Evolutionary conservation across 2,329 filamentous ascomycete genomes (phyloP).

Genomic region (Cercospora brassicicola): DNA sequence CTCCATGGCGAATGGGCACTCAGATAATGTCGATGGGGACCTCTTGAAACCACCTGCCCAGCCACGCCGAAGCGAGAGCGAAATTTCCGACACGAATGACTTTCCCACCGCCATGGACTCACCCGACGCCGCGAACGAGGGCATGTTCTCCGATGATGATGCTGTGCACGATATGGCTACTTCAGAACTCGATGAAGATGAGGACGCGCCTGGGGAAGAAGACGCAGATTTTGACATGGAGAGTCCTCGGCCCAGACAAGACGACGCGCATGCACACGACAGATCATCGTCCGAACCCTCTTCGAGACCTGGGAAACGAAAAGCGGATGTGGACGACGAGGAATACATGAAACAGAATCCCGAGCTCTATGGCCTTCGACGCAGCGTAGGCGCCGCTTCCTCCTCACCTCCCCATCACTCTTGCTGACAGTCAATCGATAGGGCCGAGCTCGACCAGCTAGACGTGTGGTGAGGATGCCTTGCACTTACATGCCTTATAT

Average conservation of each 20-base stretch:
- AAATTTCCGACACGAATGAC: constrained; percentile 71
- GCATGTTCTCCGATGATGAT: constrained; percentile 45
- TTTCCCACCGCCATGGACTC: constrained; percentile 45
- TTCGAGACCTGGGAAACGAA: constrained; percentile 69
- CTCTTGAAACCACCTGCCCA: constrained; percentile 47
- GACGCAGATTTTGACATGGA: constrained; percentile 74
- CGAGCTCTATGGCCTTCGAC: constrained; percentile 87
- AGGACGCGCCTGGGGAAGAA: constrained; percentile 53
- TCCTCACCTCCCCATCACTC: constrained; percentile 19
- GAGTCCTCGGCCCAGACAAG: constrained; percentile 47
- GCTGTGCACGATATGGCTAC: constrained; percentile 48
- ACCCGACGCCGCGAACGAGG: constrained; percentile 43
- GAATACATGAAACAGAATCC: constrained; percentile 89
- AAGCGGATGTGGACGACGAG: constrained; percentile 58
- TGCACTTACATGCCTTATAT: not conserved
- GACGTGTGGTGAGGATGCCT: constrained; percentile 56
- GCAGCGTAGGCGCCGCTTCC: constrained; percentile 68
- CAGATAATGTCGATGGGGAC: constrained; percentile 56
- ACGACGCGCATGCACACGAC: constrained; percentile 56
- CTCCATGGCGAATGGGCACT: constrained; percentile 67
- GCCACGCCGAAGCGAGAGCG: constrained; percentile 67
- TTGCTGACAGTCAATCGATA: constrained; percentile 41
- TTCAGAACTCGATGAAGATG: constrained; percentile 51
- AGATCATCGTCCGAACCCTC: constrained; percentile 71
- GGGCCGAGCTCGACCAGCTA: constrained; percentile 62